These are phyloP conservation scores for Magnolia sinica DNA, from an alignment of 164 flowering plant species.

Conservation along the genomic window DNA sequence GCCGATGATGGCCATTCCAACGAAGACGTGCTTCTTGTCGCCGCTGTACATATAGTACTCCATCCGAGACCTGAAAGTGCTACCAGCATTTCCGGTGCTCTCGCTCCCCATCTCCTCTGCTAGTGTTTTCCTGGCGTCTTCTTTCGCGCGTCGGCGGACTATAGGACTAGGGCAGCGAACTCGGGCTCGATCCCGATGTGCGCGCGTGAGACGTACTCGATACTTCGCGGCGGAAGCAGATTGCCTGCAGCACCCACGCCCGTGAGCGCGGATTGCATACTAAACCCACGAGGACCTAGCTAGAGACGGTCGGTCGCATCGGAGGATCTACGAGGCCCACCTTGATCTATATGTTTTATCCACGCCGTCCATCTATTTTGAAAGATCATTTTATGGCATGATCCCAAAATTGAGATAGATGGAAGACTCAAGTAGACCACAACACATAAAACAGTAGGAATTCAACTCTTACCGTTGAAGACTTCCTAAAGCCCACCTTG, in stretches of 20 bases:
- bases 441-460: too few species aligned
- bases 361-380: neutral
- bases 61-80: slow-evolving; percentile 8
- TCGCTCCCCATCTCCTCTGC: slow-evolving; percentile 1
- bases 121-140: slow-evolving; percentile 10
- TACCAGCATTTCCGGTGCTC: neutral
- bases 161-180: neutral
- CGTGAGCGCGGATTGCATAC: neutral
- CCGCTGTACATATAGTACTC: slow-evolving; percentile 16
- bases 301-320: neutral
- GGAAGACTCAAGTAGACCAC: too few species aligned
- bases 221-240: neutral
- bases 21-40: slow-evolving; percentile 15
- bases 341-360: neutral
- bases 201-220: neutral
- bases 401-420: too few species aligned
- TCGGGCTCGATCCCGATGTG: neutral
- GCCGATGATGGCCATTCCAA: slow-evolving; percentile 12
- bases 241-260: neutral
- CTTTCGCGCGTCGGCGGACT: neutral
- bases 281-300: neutral
- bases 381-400: neutral
- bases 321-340: too few species aligned
- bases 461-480: too few species aligned
- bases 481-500: too few species aligned